Conservation (phyloP, 345 rosid species). For the Populus simonii region DNA sequence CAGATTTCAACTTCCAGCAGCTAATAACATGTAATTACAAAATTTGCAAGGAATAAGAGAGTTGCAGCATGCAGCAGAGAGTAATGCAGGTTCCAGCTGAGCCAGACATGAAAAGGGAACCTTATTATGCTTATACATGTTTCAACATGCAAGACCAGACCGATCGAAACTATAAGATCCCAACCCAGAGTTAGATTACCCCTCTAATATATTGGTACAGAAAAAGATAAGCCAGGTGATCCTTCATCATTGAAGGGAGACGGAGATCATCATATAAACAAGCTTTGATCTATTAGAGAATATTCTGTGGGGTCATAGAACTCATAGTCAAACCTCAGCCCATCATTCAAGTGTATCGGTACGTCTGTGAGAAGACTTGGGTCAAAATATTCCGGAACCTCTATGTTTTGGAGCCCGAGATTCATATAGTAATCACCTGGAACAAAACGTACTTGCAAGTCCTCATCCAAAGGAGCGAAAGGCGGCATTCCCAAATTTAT, state of each 20-base stretch:
- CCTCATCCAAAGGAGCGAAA: constrained; percentile 41
- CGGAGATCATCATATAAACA: constrained; percentile 59
- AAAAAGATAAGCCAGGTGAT: constrained; percentile 15
- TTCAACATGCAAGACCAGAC: constrained; percentile 24
- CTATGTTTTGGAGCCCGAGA: constrained; percentile 47
- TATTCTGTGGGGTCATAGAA: constrained; percentile 56
- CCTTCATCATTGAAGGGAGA: constrained; percentile 7
- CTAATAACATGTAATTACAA: constrained; percentile 3
- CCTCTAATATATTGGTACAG: constrained; percentile 16
- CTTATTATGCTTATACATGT: constrained; percentile 33
- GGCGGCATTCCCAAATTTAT: constrained; percentile 35
- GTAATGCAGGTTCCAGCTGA: background rate
- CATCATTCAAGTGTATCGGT: constrained; percentile 47
- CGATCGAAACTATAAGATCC: constrained; percentile 22
- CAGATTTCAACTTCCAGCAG: background rate
- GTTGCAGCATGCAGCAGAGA: background rate
- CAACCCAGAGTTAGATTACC: constrained; percentile 22
- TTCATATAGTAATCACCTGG: constrained; percentile 47
- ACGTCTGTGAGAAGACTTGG: constrained; percentile 40
- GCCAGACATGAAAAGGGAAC: constrained; percentile 22
- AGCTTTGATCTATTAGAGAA: constrained; percentile 54
- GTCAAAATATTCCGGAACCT: constrained; percentile 40
- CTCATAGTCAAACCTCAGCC: constrained; percentile 58
- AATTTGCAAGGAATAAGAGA: constrained; percentile 4
- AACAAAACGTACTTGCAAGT: constrained; percentile 48